A percentile compares a stretch with the other conserved stretches of the same genome.
These are phyloP conservation scores for Phyllosticta ampelicida DNA, from an alignment of 2,329 filamentous ascomycete genomes.

Conservation along the genomic window DNA sequence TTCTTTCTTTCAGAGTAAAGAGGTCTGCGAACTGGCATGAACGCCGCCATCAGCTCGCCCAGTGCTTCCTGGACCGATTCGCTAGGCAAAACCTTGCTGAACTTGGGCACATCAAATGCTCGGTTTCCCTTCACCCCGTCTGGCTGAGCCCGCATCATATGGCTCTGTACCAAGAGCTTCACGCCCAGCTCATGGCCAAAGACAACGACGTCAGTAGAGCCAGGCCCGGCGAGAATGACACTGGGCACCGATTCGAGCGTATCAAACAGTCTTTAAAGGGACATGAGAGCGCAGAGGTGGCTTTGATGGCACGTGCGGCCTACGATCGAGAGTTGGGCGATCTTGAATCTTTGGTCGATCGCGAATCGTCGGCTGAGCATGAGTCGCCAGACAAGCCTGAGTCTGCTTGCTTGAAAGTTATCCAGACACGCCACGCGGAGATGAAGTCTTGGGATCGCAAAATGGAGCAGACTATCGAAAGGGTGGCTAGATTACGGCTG, in stretches of 20 bases:
- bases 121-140: conserved; percentile 33
- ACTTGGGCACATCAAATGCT: conserved; percentile 28
- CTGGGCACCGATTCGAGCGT: not conserved
- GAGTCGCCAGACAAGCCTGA: not conserved
- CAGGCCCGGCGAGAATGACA: not conserved
- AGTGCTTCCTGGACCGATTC: conserved; percentile 45
- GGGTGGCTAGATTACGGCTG: not conserved
- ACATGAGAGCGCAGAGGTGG: conserved; percentile 40
- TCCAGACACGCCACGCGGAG: not conserved
- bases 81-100: conserved; percentile 29
- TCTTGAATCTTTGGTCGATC: no score
- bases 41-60: conserved; percentile 41
- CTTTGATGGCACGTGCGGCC: conserved; percentile 31
- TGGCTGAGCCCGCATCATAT: conserved; percentile 38
- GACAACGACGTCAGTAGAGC: conserved; percentile 22
- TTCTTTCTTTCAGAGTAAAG: conserved; percentile 41
- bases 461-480: not conserved
- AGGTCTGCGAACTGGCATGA: conserved; percentile 43
- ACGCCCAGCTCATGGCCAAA: conserved; percentile 41
- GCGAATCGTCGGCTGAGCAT: no score
- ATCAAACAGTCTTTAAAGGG: conserved; percentile 37
- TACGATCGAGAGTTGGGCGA: no score
- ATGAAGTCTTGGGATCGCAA: not conserved
- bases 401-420: not conserved
- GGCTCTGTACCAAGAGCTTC: conserved; percentile 45